A percentile compares a stretch with the other conserved stretches of the same genome.
phyloP scores from a whole-genome alignment of 2,329 filamentous ascomycete genomes.

The Fusarium burgessii region DNA sequence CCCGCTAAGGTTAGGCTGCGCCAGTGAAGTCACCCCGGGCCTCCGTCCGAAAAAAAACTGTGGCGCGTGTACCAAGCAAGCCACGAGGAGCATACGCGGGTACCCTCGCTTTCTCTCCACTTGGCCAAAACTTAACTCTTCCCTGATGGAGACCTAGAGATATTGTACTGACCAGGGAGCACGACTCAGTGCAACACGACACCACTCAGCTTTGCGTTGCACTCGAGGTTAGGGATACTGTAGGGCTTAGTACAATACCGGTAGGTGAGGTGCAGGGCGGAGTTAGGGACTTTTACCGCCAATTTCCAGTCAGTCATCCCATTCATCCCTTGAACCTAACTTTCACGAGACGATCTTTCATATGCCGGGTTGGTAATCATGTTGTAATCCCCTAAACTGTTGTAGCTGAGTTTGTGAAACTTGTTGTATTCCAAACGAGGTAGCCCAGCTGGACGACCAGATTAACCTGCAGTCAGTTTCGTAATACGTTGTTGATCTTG shows the following conservation, averaged over 20 bases:
- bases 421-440: neutral
- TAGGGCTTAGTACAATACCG: slow-evolving; percentile 33
- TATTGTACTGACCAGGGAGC: neutral
- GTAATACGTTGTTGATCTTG: slow-evolving; percentile 15
- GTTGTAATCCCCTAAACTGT: slow-evolving; percentile 10
- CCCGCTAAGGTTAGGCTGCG: slow-evolving; percentile 4
- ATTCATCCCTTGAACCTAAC: neutral
- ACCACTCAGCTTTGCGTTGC: neutral
- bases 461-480: neutral
- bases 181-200: slow-evolving; percentile 28
- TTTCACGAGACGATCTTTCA: slow-evolving; percentile 1
- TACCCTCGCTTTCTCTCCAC: neutral
- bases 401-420: neutral
- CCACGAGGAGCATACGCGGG: slow-evolving; percentile 13
- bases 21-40: neutral
- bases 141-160: neutral
- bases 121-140: slow-evolving; percentile 21
- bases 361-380: slow-evolving; percentile 35
- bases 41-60: slow-evolving; percentile 3
- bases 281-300: slow-evolving; percentile 7
- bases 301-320: slow-evolving; percentile 1
- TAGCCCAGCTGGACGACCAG: neutral
- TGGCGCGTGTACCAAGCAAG: slow-evolving; percentile 9
- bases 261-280: neutral
- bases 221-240: slow-evolving; percentile 14